Percentiles rank a stretch among this genome's conserved stretches.
phyloP scores from a whole-genome alignment of 345 rosid species.

The Theobroma cacao region DNA sequence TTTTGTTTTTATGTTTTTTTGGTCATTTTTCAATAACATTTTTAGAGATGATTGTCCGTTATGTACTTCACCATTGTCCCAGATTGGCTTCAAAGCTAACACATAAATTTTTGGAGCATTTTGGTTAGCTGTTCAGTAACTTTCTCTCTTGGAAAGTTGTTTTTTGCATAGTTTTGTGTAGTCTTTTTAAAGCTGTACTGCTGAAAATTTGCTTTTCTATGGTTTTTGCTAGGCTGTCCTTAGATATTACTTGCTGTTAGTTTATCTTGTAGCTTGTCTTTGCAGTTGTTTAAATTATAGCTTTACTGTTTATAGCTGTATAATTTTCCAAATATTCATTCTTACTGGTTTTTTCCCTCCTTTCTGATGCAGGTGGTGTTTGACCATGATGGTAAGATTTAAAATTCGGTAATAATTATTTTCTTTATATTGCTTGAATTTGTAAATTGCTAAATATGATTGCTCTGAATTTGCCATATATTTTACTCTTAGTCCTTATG shows the following conservation, averaged over 20 bases:
- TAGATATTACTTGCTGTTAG: not conserved
- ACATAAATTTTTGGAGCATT: not conserved
- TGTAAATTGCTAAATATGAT: not conserved
- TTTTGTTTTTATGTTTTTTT: not conserved
- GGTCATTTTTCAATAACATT: not conserved
- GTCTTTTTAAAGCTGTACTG: not conserved
- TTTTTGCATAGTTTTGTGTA: not conserved
- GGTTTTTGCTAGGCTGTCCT: not conserved
- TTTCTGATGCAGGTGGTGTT: conserved; percentile 81
- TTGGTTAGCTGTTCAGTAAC: not conserved
- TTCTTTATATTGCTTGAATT: not conserved
- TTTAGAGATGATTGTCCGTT: not conserved
- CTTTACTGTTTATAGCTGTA: not conserved
- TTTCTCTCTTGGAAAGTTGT: conserved; percentile 3
- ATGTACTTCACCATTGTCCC: not conserved
- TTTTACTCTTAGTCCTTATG: not conserved
- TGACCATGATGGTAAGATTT: conserved; percentile 92
- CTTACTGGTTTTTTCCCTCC: conserved; percentile 25
- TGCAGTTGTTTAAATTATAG: not conserved
- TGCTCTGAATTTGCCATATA: not conserved
- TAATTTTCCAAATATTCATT: not conserved
- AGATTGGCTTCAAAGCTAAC: not conserved
- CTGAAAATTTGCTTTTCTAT: not conserved
- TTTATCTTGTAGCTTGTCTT: not conserved
- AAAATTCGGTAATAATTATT: not conserved